Evolutionary conservation across 2,329 filamentous ascomycete species (phyloP), one percentile per base, ranked within the genome.

Genomic region (Talaromyces amestolkiae): DNA sequence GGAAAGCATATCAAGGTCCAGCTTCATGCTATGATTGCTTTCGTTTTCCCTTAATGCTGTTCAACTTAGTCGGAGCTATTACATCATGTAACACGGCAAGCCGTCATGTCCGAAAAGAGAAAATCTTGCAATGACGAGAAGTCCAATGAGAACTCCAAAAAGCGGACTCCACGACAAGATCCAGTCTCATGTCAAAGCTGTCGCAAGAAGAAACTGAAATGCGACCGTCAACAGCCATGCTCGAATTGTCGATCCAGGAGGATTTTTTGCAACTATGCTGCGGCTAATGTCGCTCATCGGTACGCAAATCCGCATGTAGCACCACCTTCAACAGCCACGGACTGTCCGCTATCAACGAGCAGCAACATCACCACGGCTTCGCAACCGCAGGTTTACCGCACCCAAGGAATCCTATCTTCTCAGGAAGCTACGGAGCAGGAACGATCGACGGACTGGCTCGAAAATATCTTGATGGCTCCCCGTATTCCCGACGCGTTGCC

Each of bases 191-290:
- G 78, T 58, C 73, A 75, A 13, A 77, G 73, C 9, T 80, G 78
- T 61, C 72, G 77, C 3, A 70, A 71, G 67, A 77, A 77, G 68
- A 79, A 85, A 78, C 81, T 86, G 43, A 86, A 84, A 75, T 86
- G 84, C 71, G 81, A 85, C 70, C 80, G 83, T 3, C 79, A 79
- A 54, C 73, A 78, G 15, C 84, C 84, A 13, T 86, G 84, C 69
- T 79, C 79, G 37, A 81, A 80, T 66, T 86, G 84, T 68, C 70
- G 66, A 0, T 62, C 72, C 4, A 74, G 77, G 15, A 68, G 67
- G 2, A 49, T 78, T 13, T 7, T 54, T 1, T 79, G 78, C 64
- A 68, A 19, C 15, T 76, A 74, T 59, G 27, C 22, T 63, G 35
- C 19, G 45, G n/a, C 43, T 24, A 43, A 47, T 37, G n/a, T 22